Percentiles rank a stretch among this genome's conserved stretches.
Evolutionary conservation across 345 rosid genomes (phyloP).

Genomic region (Camelina laxa): DNA sequence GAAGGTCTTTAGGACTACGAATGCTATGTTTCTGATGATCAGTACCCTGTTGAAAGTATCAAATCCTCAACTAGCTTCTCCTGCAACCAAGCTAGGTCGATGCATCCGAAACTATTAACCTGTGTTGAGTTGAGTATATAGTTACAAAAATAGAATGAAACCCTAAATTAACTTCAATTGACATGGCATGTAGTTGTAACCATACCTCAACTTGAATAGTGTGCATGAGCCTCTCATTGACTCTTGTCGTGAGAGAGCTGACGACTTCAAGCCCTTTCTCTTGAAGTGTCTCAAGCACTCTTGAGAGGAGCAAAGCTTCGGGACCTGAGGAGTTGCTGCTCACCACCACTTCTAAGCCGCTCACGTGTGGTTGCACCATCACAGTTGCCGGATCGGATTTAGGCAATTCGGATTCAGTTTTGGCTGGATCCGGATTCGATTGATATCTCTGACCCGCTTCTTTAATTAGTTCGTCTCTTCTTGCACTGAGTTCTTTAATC

Average conservation of each 20-base stretch:
- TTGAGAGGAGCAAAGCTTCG: constrained; percentile 49
- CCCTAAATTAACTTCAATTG: constrained; percentile 30
- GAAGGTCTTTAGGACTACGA: constrained; percentile 13
- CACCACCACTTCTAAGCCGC: constrained; percentile 53
- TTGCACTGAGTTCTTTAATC: constrained; percentile 40
- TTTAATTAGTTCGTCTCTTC: constrained; percentile 47
- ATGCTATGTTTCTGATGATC: neutral
- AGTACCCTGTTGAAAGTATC: constrained; percentile 33
- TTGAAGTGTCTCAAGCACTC: constrained; percentile 47
- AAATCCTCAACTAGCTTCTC: constrained; percentile 50
- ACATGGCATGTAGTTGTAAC: constrained; percentile 25
- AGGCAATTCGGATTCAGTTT: constrained; percentile 18
- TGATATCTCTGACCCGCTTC: neutral
- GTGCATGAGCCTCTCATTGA: constrained; percentile 49
- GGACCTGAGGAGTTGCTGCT: constrained; percentile 39
- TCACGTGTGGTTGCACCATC: constrained; percentile 47
- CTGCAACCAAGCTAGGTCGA: constrained; percentile 51
- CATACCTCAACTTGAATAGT: constrained; percentile 59
- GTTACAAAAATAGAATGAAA: neutral
- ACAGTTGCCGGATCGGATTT: constrained; percentile 30
- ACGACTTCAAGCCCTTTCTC: constrained; percentile 50
- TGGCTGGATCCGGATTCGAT: constrained; percentile 25
- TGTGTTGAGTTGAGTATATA: constrained; percentile 26
- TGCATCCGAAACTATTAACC: constrained; percentile 51
- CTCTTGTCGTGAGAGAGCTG: constrained; percentile 48